phyloP scores from a whole-genome alignment of 306 rosid species.

The Adenanthera pavonina region DNA sequence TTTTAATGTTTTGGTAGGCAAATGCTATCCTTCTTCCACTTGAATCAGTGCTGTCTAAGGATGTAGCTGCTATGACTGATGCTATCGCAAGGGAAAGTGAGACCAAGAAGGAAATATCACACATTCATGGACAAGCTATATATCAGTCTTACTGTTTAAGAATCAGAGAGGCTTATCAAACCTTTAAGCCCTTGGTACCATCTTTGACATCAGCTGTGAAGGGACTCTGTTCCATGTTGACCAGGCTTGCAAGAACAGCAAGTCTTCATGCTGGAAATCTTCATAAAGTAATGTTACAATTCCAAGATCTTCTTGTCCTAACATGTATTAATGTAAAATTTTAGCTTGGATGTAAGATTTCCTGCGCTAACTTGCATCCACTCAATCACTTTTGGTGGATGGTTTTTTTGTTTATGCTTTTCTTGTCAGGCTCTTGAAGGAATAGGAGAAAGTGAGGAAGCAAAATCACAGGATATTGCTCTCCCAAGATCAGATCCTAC shows the following conservation, averaged over 20 bases:
- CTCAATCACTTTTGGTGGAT: slow-evolving; percentile 7
- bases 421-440: slow-evolving; percentile 95
- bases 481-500: slow-evolving; percentile 65
- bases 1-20: slow-evolving; percentile 59
- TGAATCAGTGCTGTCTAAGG: slow-evolving; percentile 88
- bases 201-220: slow-evolving; percentile 76
- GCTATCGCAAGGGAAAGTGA: slow-evolving; percentile 79
- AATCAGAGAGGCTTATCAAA: slow-evolving; percentile 82
- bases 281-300: slow-evolving; percentile 74
- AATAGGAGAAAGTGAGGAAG: slow-evolving; percentile 91
- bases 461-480: slow-evolving; percentile 71
- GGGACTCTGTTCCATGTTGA: slow-evolving; percentile 85
- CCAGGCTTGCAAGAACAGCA: slow-evolving; percentile 89
- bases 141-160: slow-evolving; percentile 83
- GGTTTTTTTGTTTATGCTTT: neutral
- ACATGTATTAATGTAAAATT: neutral
- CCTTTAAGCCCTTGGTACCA: slow-evolving; percentile 77
- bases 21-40: slow-evolving; percentile 89
- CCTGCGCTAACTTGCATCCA: neutral
- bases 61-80: slow-evolving; percentile 88
- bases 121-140: slow-evolving; percentile 95
- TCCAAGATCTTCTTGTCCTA: slow-evolving; percentile 33
- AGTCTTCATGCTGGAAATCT: slow-evolving; percentile 96
- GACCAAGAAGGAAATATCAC: slow-evolving; percentile 79
- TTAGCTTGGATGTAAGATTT: neutral